These are phyloP conservation scores for Pseudocercospora crystallina DNA, from an alignment of 2,329 filamentous ascomycete species.

Conservation along the genomic window DNA sequence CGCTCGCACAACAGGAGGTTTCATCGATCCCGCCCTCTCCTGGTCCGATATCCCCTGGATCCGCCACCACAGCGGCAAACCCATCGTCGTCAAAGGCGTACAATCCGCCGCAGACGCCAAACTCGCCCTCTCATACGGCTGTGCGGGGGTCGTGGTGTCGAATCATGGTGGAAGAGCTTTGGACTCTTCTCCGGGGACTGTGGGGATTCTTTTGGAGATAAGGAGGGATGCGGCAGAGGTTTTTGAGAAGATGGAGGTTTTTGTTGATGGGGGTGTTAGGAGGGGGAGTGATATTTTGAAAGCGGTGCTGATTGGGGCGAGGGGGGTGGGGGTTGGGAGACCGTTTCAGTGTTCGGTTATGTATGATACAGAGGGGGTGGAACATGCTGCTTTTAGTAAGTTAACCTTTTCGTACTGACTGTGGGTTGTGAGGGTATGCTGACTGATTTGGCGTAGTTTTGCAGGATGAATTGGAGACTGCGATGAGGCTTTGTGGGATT, in stretches of 20 bases:
- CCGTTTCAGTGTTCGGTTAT: constrained; percentile 60
- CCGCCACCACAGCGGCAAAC: constrained; percentile 52
- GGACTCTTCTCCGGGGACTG: constrained; percentile 51
- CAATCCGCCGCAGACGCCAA: constrained; percentile 44
- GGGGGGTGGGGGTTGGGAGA: constrained; percentile 60
- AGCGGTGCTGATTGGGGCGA: constrained; percentile 63
- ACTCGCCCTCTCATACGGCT: constrained; percentile 43
- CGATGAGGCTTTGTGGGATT: constrained; percentile 66
- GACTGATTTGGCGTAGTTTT: constrained; percentile 34
- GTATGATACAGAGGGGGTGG: constrained; percentile 57
- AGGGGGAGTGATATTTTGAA: constrained; percentile 68
- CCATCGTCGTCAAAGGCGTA: constrained; percentile 47
- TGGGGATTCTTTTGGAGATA: constrained; percentile 63
- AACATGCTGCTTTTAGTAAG: constrained; percentile 57
- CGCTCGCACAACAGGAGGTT: constrained; percentile 55
- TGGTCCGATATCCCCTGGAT: constrained; percentile 49
- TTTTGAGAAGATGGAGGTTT: constrained; percentile 61
- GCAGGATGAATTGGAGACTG: constrained; percentile 62
- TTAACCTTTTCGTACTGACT: constrained; percentile 12
- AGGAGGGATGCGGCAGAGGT: constrained; percentile 61
- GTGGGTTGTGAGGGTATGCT: neutral
- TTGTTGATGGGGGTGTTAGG: constrained; percentile 63
- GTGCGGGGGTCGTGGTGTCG: constrained; percentile 51
- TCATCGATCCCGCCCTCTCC: constrained; percentile 58
- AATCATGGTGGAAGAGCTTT: constrained; percentile 55